Evolutionary conservation across 192 early-diverging fungal species (phyloP).

Genomic region (Haplosporangium gracile): DNA sequence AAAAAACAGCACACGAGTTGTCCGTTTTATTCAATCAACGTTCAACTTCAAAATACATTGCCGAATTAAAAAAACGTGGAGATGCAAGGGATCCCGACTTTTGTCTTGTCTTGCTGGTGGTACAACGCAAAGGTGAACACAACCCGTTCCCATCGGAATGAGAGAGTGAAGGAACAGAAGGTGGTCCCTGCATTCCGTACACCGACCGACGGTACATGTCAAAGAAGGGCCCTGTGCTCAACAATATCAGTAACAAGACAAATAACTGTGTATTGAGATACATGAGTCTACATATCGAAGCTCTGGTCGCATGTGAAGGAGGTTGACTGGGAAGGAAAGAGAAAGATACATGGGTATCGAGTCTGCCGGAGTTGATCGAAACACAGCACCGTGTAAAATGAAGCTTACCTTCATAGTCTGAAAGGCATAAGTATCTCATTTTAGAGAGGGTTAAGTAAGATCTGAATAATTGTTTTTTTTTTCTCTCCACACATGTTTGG

Average conservation of each 20-base stretch:
- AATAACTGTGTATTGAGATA: background rate
- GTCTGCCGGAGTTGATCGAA: background rate
- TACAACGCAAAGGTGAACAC: slow-evolving; percentile 4
- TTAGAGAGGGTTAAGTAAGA: background rate
- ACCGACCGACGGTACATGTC: too few relatives aligned
- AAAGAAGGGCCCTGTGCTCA: background rate
- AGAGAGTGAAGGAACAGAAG: background rate
- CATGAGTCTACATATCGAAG: background rate
- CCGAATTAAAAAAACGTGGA: background rate
- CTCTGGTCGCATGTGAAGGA: background rate
- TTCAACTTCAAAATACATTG: background rate
- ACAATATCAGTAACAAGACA: background rate
- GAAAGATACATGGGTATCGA: background rate
- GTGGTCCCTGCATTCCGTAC: slow-evolving; percentile 39
- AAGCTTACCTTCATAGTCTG: background rate
- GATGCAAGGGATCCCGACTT: background rate
- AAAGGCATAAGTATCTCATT: background rate
- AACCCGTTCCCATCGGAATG: background rate
- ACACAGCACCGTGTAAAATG: background rate
- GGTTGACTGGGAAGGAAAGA: background rate
- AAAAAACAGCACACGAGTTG: background rate
- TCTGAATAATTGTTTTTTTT: background rate
- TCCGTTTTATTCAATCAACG: background rate
- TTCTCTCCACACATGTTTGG: slow-evolving; percentile 1
- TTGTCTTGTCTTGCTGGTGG: background rate